A percentile compares a stretch with the other conserved stretches of the same genome.
These are phyloP conservation scores for Fusarium sororula DNA, from an alignment of 2,329 filamentous ascomycete species.

Conservation along the genomic window DNA sequence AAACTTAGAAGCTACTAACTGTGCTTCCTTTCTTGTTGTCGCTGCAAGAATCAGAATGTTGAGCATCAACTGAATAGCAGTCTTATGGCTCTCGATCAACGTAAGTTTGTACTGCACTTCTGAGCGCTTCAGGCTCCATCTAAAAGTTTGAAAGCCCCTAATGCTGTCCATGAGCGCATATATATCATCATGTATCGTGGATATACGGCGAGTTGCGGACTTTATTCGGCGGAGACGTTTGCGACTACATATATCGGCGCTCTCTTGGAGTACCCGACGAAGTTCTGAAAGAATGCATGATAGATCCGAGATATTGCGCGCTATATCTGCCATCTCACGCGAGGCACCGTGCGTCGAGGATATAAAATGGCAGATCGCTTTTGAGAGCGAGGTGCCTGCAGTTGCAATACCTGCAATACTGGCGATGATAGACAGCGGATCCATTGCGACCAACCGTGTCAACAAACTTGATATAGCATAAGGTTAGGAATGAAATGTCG, in stretches of 20 bases:
- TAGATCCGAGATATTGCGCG: neutral
- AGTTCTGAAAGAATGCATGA: neutral
- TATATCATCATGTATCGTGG: neutral
- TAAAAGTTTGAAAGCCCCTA: neutral
- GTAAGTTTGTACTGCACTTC: neutral
- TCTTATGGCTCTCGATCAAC: neutral
- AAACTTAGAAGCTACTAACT: fast-evolving
- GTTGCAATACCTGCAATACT: neutral
- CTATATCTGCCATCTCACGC: neutral
- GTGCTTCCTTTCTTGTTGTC: neutral
- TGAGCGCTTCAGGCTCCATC: neutral
- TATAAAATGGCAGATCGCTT: neutral
- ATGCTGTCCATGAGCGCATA: neutral
- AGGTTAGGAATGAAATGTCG: neutral
- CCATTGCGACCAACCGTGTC: neutral
- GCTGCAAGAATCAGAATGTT: neutral
- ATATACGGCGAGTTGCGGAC: neutral
- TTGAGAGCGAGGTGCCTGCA: neutral
- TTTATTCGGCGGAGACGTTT: neutral
- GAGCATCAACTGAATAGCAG: neutral
- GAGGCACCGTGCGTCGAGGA: neutral
- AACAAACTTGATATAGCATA: fast-evolving
- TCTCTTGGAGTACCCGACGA: neutral
- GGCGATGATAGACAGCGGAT: neutral
- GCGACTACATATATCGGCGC: neutral